A percentile compares a stretch with the other conserved stretches of the same genome.
These are phyloP conservation scores for Dillenia suffruticosa DNA, from an alignment of 164 flowering plant species.

Conservation along the genomic window DNA sequence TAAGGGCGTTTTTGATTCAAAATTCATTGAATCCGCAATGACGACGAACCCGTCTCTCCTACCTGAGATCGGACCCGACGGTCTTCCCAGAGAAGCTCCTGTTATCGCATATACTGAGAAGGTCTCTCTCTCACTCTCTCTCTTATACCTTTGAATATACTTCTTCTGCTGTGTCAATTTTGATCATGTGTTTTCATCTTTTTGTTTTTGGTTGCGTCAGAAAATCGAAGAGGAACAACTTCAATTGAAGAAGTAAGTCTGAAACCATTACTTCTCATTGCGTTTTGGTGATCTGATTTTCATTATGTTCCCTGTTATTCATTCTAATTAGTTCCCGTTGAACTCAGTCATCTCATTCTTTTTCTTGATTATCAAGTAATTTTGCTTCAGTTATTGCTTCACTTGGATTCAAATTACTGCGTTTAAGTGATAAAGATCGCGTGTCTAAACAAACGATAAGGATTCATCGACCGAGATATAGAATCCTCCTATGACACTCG, in stretches of 20 bases:
- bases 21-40: constrained; percentile 21
- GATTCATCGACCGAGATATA: no score
- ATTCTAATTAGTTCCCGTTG: no score
- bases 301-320: no score
- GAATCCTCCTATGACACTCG: no score
- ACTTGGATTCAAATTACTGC: no score
- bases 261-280: background rate
- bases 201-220: constrained; percentile 26
- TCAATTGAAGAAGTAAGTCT: constrained; percentile 73
- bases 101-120: constrained; percentile 91
- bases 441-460: no score
- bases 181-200: background rate
- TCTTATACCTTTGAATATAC: constrained; percentile 4
- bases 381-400: no score
- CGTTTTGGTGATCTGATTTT: background rate
- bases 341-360: no score
- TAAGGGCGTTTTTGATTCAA: no score
- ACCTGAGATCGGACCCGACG: constrained; percentile 97
- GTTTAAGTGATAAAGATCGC: no score
- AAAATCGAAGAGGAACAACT: constrained; percentile 83
- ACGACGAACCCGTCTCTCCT: constrained; percentile 40
- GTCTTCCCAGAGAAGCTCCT: constrained; percentile 75
- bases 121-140: constrained; percentile 31
- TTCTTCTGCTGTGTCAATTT: background rate
- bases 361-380: no score